phyloP scores from a whole-genome alignment of 805 yeast genomes.

The Suhomyces kilbournensis region DNA sequence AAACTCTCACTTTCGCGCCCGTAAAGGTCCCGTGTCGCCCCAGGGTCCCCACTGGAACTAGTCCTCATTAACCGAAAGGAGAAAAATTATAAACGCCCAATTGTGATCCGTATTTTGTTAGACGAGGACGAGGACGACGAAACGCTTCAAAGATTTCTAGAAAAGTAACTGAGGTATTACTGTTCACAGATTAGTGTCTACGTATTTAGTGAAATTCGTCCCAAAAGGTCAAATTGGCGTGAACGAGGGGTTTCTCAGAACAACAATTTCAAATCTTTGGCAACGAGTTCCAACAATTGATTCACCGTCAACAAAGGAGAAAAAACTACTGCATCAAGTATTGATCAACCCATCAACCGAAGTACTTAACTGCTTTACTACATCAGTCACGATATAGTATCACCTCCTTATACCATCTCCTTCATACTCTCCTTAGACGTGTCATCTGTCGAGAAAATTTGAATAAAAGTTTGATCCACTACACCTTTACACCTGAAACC shows the following conservation, averaged over 20 bases:
- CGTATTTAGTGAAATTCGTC: background rate
- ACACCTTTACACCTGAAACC: background rate
- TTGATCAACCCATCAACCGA: background rate
- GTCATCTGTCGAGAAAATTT: background rate
- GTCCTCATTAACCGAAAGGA: slow-evolving; percentile 4
- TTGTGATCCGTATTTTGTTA: slow-evolving; percentile 6
- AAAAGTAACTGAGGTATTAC: background rate
- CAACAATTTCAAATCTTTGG: background rate
- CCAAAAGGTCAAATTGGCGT: background rate
- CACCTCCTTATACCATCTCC: background rate
- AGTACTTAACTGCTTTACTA: background rate
- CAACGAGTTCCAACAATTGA: background rate
- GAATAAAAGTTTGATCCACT: background rate
- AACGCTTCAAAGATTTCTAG: background rate
- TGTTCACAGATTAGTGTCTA: background rate
- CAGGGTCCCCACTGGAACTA: background rate
- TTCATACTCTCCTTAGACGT: background rate
- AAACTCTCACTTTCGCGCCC: background rate
- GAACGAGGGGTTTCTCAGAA: background rate
- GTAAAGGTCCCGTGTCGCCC: background rate
- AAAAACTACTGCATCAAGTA: background rate
- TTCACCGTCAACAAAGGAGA: background rate
- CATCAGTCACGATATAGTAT: background rate
- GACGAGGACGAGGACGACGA: slow-evolving; percentile 1
- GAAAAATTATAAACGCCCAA: slow-evolving; percentile 7